Evolutionary conservation across 768 basidiomycete species (phyloP).

Genomic region (Mrakia hoshinonis): DNA sequence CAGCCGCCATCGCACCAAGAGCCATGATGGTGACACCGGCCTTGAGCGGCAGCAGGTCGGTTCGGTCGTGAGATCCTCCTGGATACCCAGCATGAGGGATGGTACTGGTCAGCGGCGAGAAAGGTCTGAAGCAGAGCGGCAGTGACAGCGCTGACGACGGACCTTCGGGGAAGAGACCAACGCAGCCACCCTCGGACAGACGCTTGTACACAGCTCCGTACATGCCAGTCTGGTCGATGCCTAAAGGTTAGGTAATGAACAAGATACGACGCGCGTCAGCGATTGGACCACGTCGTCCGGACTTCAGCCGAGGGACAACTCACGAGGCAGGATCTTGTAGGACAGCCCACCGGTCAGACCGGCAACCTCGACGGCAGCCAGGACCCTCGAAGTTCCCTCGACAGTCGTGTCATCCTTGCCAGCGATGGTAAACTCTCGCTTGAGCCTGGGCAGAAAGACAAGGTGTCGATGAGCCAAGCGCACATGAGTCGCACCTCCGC

Average conservation of each 20-base stretch:
- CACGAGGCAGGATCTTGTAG: conserved; percentile 71
- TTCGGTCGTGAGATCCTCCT: conserved; percentile 98
- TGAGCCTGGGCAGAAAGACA: conserved; percentile 46
- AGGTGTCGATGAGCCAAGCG: not conserved
- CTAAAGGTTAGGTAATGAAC: no score
- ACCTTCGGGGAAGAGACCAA: conserved; percentile 99
- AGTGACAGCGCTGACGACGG: not conserved
- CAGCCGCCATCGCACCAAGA: conserved; percentile 89
- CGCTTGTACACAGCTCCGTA: conserved; percentile 85
- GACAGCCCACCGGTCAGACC: conserved; percentile 54
- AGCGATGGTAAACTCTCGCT: conserved; percentile 62
- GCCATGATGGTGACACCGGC: conserved; percentile 98
- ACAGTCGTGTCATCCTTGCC: conserved; percentile 28
- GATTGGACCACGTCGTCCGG: no score
- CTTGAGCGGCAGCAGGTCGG: conserved; percentile 89
- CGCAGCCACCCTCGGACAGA: conserved; percentile 74
- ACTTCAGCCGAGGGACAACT: no score
- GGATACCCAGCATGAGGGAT: conserved; percentile 15
- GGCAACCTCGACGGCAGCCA: conserved; percentile 30
- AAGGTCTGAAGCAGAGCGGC: not conserved
- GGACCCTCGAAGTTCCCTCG: conserved; percentile 35
- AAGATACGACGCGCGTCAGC: no score
- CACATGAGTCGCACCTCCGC: not conserved
- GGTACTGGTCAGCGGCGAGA: no score
- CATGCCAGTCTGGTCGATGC: conserved; percentile 85